A percentile compares a stretch with the other conserved stretches of the same genome.
These are phyloP conservation scores for Halenospora varia DNA, from an alignment of 495 filamentous ascomycete species.

Conservation along the genomic window DNA sequence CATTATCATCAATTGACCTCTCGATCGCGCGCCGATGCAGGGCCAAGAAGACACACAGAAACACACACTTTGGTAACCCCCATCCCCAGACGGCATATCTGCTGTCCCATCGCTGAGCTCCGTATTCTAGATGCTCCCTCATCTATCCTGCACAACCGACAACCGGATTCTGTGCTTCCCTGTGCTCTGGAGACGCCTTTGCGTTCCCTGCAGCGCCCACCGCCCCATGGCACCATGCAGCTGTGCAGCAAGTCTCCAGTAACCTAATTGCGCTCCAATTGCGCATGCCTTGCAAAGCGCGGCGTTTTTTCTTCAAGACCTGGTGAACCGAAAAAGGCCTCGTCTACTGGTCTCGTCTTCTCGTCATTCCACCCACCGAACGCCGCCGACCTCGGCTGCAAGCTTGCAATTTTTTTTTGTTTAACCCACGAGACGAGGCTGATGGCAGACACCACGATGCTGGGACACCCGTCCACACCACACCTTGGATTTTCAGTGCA, in stretches of 20 bases:
- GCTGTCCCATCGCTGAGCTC: too few relatives aligned
- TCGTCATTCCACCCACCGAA: constrained; percentile 9
- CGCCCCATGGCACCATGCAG: too few relatives aligned
- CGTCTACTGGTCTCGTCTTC: constrained; percentile 10
- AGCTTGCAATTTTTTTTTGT: background rate
- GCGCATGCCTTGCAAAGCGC: too few relatives aligned
- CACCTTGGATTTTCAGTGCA: background rate
- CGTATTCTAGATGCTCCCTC: background rate
- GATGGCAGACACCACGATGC: background rate
- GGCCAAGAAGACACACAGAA: too few relatives aligned
- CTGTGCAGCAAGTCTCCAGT: too few relatives aligned
- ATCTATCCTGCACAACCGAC: background rate
- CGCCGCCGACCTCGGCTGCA: constrained; percentile 20
- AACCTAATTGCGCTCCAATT: too few relatives aligned
- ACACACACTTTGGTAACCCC: too few relatives aligned
- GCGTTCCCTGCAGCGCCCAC: background rate
- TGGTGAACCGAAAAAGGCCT: constrained; percentile 13
- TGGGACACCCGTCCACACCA: background rate
- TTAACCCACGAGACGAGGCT: constrained; percentile 6
- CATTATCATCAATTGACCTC: background rate
- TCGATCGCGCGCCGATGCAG: background rate
- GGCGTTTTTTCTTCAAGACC: constrained; percentile 2
- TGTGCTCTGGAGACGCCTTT: background rate
- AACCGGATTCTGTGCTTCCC: background rate
- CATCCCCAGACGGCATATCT: too few relatives aligned